Evolutionary conservation across 108 stramenopile genomes (phyloP).

Genomic region (Nannochloropsis oceanica): DNA sequence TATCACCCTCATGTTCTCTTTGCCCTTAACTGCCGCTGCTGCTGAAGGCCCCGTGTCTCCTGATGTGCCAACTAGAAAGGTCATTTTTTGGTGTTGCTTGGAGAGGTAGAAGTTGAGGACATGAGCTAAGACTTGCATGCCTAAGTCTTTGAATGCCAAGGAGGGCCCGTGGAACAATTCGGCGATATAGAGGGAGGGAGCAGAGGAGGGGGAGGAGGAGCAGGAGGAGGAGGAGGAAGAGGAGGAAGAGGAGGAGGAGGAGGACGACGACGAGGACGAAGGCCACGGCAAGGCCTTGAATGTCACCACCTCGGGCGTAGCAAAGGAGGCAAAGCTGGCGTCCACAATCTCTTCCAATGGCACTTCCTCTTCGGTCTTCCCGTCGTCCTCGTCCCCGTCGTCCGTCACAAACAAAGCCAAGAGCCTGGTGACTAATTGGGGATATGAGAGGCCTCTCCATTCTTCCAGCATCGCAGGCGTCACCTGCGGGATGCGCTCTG

Average conservation of each 20-base stretch:
- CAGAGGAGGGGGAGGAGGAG: background rate
- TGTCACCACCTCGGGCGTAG: background rate
- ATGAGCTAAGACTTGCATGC: constrained; percentile 16
- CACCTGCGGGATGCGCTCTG: background rate
- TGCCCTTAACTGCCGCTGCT: constrained; percentile 51
- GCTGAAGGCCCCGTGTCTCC: constrained; percentile 74
- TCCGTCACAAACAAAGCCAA: background rate
- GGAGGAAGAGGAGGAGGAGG: background rate
- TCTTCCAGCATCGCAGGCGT: background rate
- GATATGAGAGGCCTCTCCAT: background rate
- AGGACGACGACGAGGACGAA: background rate
- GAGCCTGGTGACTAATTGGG: background rate
- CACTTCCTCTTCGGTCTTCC: background rate
- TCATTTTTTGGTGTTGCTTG: constrained; percentile 39
- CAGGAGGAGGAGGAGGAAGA: background rate
- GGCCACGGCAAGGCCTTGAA: background rate
- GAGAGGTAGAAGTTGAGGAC: constrained; percentile 24
- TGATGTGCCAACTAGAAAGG: constrained; percentile 49
- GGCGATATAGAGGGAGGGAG: constrained; percentile 28
- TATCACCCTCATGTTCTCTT: constrained; percentile 45
- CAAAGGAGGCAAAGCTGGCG: background rate
- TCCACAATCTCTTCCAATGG: background rate
- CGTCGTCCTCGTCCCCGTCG: background rate
- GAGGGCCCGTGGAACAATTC: constrained; percentile 84
- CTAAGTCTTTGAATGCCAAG: constrained; percentile 78